Conservation (phyloP, 768 basidiomycete genomes). For the Trametes cubensis region DNA sequence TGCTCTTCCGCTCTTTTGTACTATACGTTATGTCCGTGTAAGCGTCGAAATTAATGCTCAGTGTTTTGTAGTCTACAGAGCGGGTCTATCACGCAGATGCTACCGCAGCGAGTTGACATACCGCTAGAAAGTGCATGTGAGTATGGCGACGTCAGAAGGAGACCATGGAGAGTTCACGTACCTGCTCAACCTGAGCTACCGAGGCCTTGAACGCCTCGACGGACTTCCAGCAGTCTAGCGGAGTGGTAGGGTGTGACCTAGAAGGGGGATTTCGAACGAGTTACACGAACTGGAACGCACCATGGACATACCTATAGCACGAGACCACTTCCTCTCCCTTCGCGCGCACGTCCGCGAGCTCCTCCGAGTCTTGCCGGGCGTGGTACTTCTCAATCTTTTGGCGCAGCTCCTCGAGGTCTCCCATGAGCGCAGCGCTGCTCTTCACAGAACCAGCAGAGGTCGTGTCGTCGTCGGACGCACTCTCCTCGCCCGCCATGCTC, state of each 20-base stretch:
- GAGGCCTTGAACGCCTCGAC: constrained; percentile 70
- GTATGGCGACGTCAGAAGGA: neutral
- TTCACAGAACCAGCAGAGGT: constrained; percentile 46
- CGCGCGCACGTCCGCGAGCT: constrained; percentile 59
- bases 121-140: constrained; percentile 45
- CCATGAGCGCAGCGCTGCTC: constrained; percentile 64
- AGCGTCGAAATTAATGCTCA: neutral
- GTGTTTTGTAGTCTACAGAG: constrained; percentile 6
- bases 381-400: constrained; percentile 75
- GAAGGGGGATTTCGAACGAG: neutral
- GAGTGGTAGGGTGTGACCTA: constrained; percentile 48
- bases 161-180: constrained; percentile 33
- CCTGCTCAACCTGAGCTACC: constrained; percentile 71
- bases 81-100: neutral
- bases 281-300: constrained; percentile 1
- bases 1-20: constrained; percentile 5
- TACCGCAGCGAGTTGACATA: constrained; percentile 57
- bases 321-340: constrained; percentile 60
- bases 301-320: constrained; percentile 70
- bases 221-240: constrained; percentile 77
- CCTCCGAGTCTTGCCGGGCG: constrained; percentile 52
- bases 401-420: constrained; percentile 76
- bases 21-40: neutral
- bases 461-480: constrained; percentile 35
- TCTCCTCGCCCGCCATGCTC: constrained; percentile 46